Conservation (phyloP, 768 basidiomycete species). For the Cystoderma amianthinum region DNA sequence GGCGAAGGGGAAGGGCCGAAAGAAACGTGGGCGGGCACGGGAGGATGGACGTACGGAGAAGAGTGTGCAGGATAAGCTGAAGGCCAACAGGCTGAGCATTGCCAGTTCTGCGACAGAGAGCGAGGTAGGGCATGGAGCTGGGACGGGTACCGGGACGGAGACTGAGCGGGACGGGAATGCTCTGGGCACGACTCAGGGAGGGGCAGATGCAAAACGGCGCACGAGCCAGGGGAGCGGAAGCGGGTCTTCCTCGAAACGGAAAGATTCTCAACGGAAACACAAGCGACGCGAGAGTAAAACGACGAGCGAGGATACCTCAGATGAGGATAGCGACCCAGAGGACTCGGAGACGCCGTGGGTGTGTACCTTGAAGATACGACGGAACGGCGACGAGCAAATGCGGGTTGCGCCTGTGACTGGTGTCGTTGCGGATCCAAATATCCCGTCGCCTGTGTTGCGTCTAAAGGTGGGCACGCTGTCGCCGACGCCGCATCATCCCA, state of each 20-base stretch:
- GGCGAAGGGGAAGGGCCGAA: slow-evolving; percentile 26
- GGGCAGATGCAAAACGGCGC: slow-evolving; percentile 15
- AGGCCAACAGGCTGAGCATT: slow-evolving; percentile 27
- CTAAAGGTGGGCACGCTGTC: slow-evolving; percentile 80
- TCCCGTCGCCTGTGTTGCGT: slow-evolving; percentile 19
- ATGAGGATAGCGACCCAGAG: slow-evolving; percentile 87
- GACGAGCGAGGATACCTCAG: slow-evolving; percentile 8
- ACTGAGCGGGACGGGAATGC: slow-evolving; percentile 24
- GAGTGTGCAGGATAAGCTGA: slow-evolving; percentile 4
- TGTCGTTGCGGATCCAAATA: neutral
- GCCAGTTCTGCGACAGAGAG: slow-evolving; percentile 18
- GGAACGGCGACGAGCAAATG: slow-evolving; percentile 18
- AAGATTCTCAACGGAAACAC: slow-evolving; percentile 8
- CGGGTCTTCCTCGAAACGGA: slow-evolving; percentile 20
- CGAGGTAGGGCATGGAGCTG: neutral
- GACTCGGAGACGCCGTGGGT: slow-evolving; percentile 97
- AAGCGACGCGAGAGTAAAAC: slow-evolving; percentile 7
- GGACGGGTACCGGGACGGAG: slow-evolving; percentile 6
- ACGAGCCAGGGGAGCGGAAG: slow-evolving; percentile 14
- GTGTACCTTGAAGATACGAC: slow-evolving; percentile 69
- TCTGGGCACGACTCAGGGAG: neutral
- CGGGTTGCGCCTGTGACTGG: neutral
- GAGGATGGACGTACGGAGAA: slow-evolving; percentile 7
- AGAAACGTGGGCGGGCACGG: slow-evolving; percentile 13
- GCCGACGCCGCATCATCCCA: slow-evolving; percentile 94